Evolutionary conservation across 2,329 filamentous ascomycete species (phyloP), one percentile per base, ranked within the genome.

Genomic region (Paecilomyces formosus): DNA sequence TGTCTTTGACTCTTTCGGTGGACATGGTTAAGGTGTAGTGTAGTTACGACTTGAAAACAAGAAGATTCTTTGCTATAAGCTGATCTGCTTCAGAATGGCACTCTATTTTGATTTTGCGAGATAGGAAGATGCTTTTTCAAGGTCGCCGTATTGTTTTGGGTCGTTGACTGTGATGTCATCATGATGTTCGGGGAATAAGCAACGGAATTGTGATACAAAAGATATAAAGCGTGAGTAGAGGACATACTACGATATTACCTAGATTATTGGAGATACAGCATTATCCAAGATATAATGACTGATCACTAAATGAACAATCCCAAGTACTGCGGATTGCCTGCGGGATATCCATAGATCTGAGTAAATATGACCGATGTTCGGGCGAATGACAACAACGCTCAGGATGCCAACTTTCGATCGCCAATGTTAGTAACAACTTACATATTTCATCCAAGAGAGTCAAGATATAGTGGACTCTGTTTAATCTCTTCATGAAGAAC

Each of bases 1-100:
- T 65, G 53, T 67, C 67, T 55, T 64, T 57, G 53, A 66, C 54
- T 56, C 54, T 45, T 58, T 63, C 60, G 52, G 57, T 24, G 3
- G 64, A 60, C 66, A 69, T 68, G 45, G 24, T 55, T 7, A n/a
- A 18, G 39, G n/a, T 9, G 18, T 33, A 24, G n/a, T 18, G n/a
- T 33, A 24, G 39, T 31, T 60, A 24, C 50, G 2, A 33, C 3
- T 9, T 9, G 13, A 22, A 52, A 24, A n/a, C 4, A 11, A 13
- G 1, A 13, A 28, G 11, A 22, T 52, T 15, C 21, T 21, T 52
- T 28, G 15, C 26, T 15, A 2, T 52, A 52, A 9, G 13, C 21
- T 1, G n/a, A 24, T 6, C 28, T 52, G 12, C 22, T 6, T 6
- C 3, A 15, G 21, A 52, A 24, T 50, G 8, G 15, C 28, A 21